Evolutionary conservation across 2,329 filamentous ascomycete species (phyloP), one percentile per base, ranked within the genome.

Genomic region (Dryadomyces quercus-mongolicae): DNA sequence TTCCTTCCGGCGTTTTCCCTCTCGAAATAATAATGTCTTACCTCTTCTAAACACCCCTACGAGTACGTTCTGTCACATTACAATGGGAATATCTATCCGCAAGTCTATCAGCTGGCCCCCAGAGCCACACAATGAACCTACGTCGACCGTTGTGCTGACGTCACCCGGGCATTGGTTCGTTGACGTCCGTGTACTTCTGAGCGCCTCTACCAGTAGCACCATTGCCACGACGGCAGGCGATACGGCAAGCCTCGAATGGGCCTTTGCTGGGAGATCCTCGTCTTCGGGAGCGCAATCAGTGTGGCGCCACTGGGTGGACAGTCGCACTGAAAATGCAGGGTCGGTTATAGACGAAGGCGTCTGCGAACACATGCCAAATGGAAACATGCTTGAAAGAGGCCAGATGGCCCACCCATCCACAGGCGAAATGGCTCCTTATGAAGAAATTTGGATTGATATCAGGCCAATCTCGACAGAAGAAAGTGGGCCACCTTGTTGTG

Each of bases 131-230:
- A 67, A 66, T 51, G 83, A 86, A 64, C 78, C 78, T 16, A 86
- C 83, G 0, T 76, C 74, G 1, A 86, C 83, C 0, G 63, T 85
- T 4, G 84, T 86, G 13, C 68, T 86, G 48, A 86, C 83, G 0
- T 80, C 80, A 2, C 76, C 78, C 1, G 63, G 65, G 25, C 70
- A 70, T 34, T 74, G 70, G 42, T 86, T 84, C 62, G 76, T 86
- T 42, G 84, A 86, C 61, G 63, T 85, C 21, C 77, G 84, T 44
- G 69, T 84, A 51, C 63, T 76, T 16, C 60, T 67, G 8, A 36
- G 52, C 5, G 5, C 34, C 1, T 13, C 42, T 7, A n/a, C n/a
- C n/a, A n/a, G n/a, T n/a, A 49, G 45, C 34, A 57, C 25, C 53
- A 57, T 5, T 42, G 54, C 12, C 53, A 59, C 40, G 25, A 34